Evolutionary conservation across 129 eudicot genomes (phyloP), one percentile per base, ranked within the genome.

Genomic region (Gnaphalium uliginosum): DNA sequence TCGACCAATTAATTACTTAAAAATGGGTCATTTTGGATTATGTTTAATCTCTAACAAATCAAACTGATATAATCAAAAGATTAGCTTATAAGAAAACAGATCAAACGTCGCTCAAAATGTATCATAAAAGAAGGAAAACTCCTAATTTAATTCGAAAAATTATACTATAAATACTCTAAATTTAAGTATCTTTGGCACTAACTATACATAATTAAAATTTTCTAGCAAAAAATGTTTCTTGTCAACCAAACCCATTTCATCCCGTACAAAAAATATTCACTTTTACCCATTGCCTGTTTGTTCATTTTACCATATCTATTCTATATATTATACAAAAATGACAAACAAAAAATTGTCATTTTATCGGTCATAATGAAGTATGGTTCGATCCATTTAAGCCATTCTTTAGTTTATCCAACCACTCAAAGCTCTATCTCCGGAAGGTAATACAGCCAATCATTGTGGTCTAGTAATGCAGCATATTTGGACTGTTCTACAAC

Each of bases 401-500:
- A 5, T 17, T 27, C 48, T 77, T 56, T 58, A 56, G 27, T 56
- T 22, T 33, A 58, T 22, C 51, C 37, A 39, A 13, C 37, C 21
- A 69, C 43, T 61, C 32, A 54, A 19, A 58, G 2, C 48, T 8
- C 60, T 39, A 51, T 57, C 37, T 21, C 65, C 53, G 11, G 26
- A 51, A 30, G 24, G 0, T 6, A 30, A 66, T 32, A 58, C 46
- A 13, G 30, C 35, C 81, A 78, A 69, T 78, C 62, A 78, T 69
- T 60, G 81, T 10, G 11, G 35, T 69, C 76, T 68, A 15, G 61
- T 68, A 67, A 60, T 67, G 27, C 48, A 59, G 61, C 24, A 25
- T 39, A 41, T 51, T 59, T 70, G 76, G 82, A 30, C 32, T 32
- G 65, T 62, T 76, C 46, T 71, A 78, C 71, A 78, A 78, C 81